Percentiles rank a stretch among this genome's conserved stretches.
phyloP scores from a whole-genome alignment of 192 early-diverging fungal genomes.

The Rhizoclosmatium sp. region DNA sequence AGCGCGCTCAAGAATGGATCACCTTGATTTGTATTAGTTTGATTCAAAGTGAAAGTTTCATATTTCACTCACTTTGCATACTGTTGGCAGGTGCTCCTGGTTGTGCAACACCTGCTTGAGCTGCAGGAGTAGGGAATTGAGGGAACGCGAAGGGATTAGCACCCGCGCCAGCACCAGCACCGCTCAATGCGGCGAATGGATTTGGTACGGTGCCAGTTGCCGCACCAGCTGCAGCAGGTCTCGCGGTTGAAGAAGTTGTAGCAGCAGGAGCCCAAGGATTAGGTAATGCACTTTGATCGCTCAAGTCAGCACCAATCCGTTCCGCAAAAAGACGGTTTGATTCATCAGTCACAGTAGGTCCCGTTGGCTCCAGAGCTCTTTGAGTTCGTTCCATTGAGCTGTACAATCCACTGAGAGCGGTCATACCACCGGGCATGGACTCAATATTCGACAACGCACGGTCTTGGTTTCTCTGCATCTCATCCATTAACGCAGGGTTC shows the following conservation, averaged over 20 bases:
- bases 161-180: background rate
- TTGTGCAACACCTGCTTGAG: background rate
- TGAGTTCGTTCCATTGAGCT: constrained; percentile 35
- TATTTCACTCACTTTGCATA: background rate
- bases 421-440: constrained; percentile 41
- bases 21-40: background rate
- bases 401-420: constrained; percentile 34
- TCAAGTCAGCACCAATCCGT: constrained; percentile 35
- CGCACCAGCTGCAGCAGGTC: background rate
- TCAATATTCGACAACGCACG: constrained; percentile 42
- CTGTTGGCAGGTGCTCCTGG: background rate
- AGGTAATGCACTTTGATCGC: constrained; percentile 35
- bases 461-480: constrained; percentile 48
- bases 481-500: constrained; percentile 45
- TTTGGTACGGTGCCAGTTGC: background rate
- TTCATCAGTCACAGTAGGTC: constrained; percentile 35
- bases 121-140: background rate
- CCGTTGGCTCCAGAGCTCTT: constrained; percentile 17
- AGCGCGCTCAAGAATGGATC: constrained; percentile 2
- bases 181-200: constrained; percentile 8
- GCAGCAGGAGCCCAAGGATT: constrained; percentile 41
- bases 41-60: background rate
- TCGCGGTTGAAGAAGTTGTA: background rate
- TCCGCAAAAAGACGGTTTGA: constrained; percentile 44
- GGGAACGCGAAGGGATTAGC: background rate